Conservation (phyloP, 257 asterid species). For the Rehmannia glutinosa region DNA sequence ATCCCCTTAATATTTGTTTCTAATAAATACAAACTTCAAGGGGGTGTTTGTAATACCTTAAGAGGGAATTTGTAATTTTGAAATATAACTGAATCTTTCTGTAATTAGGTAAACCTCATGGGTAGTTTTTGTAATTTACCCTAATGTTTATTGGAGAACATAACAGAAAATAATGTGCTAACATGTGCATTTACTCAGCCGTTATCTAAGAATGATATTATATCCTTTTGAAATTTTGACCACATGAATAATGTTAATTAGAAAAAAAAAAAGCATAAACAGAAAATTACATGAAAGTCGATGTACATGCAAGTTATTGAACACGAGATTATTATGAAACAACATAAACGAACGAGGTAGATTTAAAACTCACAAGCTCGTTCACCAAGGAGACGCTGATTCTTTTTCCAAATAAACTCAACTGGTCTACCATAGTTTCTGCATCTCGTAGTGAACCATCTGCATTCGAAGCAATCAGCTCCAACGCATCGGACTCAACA, state of each 20-base stretch:
- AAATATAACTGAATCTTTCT: too few species aligned
- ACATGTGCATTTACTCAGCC: not conserved
- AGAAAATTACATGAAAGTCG: too few species aligned
- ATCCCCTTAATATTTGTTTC: too few species aligned
- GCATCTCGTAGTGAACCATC: conserved; percentile 97
- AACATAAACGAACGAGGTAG: not conserved
- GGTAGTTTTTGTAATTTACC: too few species aligned
- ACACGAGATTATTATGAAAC: not conserved
- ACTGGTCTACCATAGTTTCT: conserved; percentile 92
- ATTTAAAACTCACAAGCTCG: conserved; percentile 78
- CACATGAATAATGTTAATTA: not conserved
- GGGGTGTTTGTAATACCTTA: too few species aligned
- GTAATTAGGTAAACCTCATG: too few species aligned
- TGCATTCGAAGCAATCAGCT: conserved; percentile 82
- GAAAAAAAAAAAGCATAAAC: not conserved
- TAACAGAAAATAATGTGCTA: not conserved
- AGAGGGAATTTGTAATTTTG: too few species aligned
- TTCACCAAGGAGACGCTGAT: conserved; percentile 86
- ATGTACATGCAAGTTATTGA: too few species aligned
- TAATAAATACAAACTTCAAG: too few species aligned
- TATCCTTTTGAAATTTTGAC: not conserved
- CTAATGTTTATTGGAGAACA: too few species aligned
- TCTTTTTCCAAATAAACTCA: conserved; percentile 85
- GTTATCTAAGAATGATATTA: not conserved
- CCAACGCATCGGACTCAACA: conserved; percentile 76